A percentile compares a stretch with the other conserved stretches of the same genome.
These are phyloP conservation scores for Henckelia pumila DNA, from an alignment of 257 asterid genomes.

Conservation along the genomic window DNA sequence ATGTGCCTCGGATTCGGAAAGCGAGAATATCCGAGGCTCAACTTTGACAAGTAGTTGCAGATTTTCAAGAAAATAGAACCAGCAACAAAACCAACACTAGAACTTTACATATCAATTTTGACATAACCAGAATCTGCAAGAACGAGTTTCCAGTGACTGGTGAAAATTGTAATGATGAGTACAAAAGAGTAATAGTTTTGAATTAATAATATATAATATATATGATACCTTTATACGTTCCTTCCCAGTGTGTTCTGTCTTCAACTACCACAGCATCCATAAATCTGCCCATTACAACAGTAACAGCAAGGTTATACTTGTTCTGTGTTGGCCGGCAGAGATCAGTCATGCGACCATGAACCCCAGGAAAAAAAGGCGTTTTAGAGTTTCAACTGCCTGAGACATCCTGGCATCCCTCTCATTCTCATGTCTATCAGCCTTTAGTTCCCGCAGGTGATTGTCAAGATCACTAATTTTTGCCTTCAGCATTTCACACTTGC, in stretches of 20 bases:
- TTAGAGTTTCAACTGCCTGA: constrained; percentile 83
- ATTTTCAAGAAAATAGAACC: background rate
- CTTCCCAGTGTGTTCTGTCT: constrained; percentile 90
- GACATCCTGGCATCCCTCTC: constrained; percentile 92
- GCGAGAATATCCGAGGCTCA: constrained; percentile 6
- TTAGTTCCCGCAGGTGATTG: constrained; percentile 80
- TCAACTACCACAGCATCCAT: constrained; percentile 99
- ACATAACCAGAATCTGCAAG: background rate
- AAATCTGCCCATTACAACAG: constrained; percentile 99
- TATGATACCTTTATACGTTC: constrained; percentile 87
- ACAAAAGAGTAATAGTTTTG: constrained; percentile 21
- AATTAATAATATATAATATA: constrained; percentile 6
- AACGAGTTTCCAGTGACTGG: background rate
- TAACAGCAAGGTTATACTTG: constrained; percentile 94
- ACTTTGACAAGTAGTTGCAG: background rate
- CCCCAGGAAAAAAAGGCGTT: constrained; percentile 95
- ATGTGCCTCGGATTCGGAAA: background rate
- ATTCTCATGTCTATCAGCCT: constrained; percentile 92
- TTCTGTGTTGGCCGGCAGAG: constrained; percentile 94
- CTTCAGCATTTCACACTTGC: constrained; percentile 65
- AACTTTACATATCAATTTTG: background rate
- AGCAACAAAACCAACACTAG: background rate
- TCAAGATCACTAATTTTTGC: constrained; percentile 71
- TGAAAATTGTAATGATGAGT: constrained; percentile 14
- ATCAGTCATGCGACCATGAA: constrained; percentile 98